Evolutionary conservation across 805 yeast species (phyloP), one percentile per base, ranked within the genome.

Genomic region (Kodamaea restingae): DNA sequence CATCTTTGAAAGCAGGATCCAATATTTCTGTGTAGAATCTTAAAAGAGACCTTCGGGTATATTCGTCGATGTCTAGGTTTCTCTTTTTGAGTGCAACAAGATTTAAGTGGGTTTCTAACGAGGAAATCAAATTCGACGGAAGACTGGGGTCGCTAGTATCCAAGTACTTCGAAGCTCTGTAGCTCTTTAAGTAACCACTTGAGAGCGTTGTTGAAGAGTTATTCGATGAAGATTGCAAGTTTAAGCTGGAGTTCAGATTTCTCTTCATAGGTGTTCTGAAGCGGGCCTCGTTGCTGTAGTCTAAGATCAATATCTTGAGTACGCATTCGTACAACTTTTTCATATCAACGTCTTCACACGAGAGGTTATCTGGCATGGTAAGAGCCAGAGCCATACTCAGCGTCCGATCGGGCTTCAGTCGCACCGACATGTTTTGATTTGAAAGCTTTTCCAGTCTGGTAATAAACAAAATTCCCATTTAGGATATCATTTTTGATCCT

Each of bases 261-360:
- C 32, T 22, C 10, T 29, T 27, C 2, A 54, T 35, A 18, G 63
- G 64, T 11, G 62, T 66, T 37, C 71, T 58, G 60, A 81, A 82
- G 26, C 87, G 58, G 2, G 85, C 85, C 55, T 81, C 87, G 42
- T 72, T 76, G 39, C 75, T 61, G 49, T 83, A 81, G 35, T 78
- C 82, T 14, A 84, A 54, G 9, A 84, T 56, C 2, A 81, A 54
- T 5, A 79, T 58, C 49, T 80, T 78, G 33, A 83, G 51, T 1
- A 80, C 68, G 21, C 73, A 67, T 35, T 70, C 69, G 47, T 82
- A 81, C 3, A 78, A 58, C 21, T 60, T 65, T 18, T 39, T 21
- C 18, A 35, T 18, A 32, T 57, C 58, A 17, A 53, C 52, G n/a
- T 41, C 42, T 7, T 46, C 49, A 39, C 47, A 47, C n/a, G 22